Conservation (phyloP, 208 protist genomes). For the Trypanosoma grayi region DNA sequence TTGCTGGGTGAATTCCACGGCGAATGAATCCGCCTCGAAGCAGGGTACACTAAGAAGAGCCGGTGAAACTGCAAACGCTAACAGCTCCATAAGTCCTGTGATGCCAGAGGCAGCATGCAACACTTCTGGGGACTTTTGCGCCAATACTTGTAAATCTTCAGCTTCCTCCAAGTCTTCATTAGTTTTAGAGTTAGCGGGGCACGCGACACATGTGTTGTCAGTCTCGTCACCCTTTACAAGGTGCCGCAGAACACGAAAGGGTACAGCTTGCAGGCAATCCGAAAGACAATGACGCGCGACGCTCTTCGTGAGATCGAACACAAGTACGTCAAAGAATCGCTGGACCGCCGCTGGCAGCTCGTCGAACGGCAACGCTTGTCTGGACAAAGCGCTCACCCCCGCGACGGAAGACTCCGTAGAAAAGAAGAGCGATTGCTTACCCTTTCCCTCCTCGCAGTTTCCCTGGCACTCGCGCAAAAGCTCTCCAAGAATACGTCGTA, state of each 20-base stretch:
- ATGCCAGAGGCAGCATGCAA: conserved; percentile 10
- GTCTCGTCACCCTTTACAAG: conserved; percentile 1
- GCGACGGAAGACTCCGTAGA: conserved; percentile 4
- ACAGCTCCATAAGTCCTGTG: conserved; percentile 36
- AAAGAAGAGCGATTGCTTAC: conserved; percentile 10
- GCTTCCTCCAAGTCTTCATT: conserved; percentile 11
- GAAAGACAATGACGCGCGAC: conserved; percentile 16
- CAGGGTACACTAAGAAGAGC: conserved; percentile 51
- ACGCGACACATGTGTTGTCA: not conserved
- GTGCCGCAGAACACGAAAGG: conserved; percentile 10
- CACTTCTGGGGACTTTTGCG: conserved; percentile 13
- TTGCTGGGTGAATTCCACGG: conserved; percentile 76
- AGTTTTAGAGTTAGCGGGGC: not conserved
- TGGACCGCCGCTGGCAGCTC: conserved; percentile 8
- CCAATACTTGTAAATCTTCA: conserved; percentile 7
- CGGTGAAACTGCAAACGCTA: conserved; percentile 51
- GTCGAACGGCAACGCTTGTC: conserved; percentile 15
- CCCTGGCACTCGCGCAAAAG: conserved; percentile 24
- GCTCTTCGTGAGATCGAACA: conserved; percentile 2
- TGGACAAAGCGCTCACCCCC: conserved; percentile 6
- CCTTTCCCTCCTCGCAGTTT: not conserved
- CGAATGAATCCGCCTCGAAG: conserved; percentile 52
- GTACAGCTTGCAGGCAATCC: conserved; percentile 14
- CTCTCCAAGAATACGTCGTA: conserved; percentile 37
- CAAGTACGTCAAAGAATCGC: conserved; percentile 15